Conservation (phyloP, 2,329 filamentous ascomycete genomes). For the Ascocoryne sarcoides region DNA sequence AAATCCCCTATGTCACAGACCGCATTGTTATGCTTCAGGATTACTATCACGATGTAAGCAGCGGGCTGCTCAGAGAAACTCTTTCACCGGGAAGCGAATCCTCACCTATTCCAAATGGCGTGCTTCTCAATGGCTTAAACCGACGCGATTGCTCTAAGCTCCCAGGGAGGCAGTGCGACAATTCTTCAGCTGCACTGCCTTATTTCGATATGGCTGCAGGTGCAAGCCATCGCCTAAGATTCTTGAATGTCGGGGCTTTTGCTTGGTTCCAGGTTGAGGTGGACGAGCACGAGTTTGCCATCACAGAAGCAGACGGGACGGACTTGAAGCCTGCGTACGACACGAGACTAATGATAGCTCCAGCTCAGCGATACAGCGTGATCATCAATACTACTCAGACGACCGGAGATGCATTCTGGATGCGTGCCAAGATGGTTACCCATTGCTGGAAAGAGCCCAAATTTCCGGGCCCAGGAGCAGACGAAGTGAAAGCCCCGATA, state of each 20-base stretch:
- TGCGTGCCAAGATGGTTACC: slow-evolving; percentile 53
- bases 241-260: slow-evolving; percentile 64
- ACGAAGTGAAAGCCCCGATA: slow-evolving; percentile 41
- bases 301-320: slow-evolving; percentile 65
- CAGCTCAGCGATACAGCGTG: slow-evolving; percentile 63
- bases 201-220: slow-evolving; percentile 41
- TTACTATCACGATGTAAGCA: slow-evolving; percentile 57
- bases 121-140: slow-evolving; percentile 37
- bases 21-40: slow-evolving; percentile 61
- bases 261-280: slow-evolving; percentile 64
- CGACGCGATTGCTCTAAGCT: slow-evolving; percentile 31
- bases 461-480: slow-evolving; percentile 33
- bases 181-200: slow-evolving; percentile 31
- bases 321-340: slow-evolving; percentile 51
- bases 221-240: slow-evolving; percentile 54
- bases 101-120: slow-evolving; percentile 37
- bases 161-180: slow-evolving; percentile 37
- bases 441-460: slow-evolving; percentile 49
- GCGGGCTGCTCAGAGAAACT: slow-evolving; percentile 30
- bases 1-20: slow-evolving; percentile 47
- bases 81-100: slow-evolving; percentile 35
- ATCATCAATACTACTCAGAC: slow-evolving; percentile 52
- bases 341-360: slow-evolving; percentile 54
- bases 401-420: slow-evolving; percentile 47
- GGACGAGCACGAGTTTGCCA: slow-evolving; percentile 54